A percentile compares a stretch with the other conserved stretches of the same genome.
These are phyloP conservation scores for Epichloe brachyelytri DNA, from an alignment of 2,329 filamentous ascomycete species.

Conservation along the genomic window DNA sequence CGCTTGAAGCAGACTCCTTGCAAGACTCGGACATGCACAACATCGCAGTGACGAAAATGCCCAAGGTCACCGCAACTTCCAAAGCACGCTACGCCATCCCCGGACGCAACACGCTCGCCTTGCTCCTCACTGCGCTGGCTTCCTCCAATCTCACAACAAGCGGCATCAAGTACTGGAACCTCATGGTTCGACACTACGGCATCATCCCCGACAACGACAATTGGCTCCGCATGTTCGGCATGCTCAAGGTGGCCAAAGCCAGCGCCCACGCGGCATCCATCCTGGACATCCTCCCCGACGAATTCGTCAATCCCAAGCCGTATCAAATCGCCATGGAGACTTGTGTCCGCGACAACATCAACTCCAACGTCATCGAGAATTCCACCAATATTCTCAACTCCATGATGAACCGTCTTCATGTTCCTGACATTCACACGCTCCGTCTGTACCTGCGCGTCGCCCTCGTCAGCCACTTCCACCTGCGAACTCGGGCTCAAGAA, in stretches of 20 bases:
- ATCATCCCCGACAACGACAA: slow-evolving; percentile 61
- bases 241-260: slow-evolving; percentile 52
- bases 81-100: slow-evolving; percentile 28
- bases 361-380: slow-evolving; percentile 52
- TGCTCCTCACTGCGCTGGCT: slow-evolving; percentile 53
- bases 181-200: slow-evolving; percentile 48
- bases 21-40: slow-evolving; percentile 11
- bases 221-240: slow-evolving; percentile 53
- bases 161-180: slow-evolving; percentile 68
- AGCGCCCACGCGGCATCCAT: slow-evolving; percentile 48
- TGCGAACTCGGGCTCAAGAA: slow-evolving; percentile 19
- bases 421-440: slow-evolving; percentile 38
- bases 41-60: slow-evolving; percentile 7
- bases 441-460: slow-evolving; percentile 44
- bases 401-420: slow-evolving; percentile 34
- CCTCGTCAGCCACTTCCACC: slow-evolving; percentile 30
- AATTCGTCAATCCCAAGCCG: slow-evolving; percentile 33
- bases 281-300: slow-evolving; percentile 40
- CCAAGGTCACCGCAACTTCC: slow-evolving; percentile 5
- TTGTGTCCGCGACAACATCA: slow-evolving; percentile 66
- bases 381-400: slow-evolving; percentile 51
- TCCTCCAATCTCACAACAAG: slow-evolving; percentile 45
- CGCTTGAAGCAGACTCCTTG: slow-evolving; percentile 9
- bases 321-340: slow-evolving; percentile 62
- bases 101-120: slow-evolving; percentile 47